Base-by-base conservation (phyloP, 345 rosid species). In the Syzygium aqueum region DNA sequence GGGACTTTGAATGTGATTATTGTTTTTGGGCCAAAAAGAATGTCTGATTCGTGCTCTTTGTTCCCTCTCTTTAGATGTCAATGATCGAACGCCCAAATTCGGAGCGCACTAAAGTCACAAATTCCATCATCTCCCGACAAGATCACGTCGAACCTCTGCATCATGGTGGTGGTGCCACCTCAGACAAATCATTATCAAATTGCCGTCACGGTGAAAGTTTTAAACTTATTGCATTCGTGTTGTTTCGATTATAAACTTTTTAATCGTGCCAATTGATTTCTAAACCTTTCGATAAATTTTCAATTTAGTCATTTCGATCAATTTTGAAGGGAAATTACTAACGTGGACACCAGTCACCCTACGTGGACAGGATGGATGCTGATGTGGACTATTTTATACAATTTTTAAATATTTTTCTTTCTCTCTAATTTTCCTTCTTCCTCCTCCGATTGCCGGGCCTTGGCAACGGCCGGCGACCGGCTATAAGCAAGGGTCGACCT, bases 211-310 rank as follows among this genome's bases (percentile, higher is more conserved):
- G 11, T 6, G 10, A 8, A 21, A 33, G 1, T 9, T 3, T 6
- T 19, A 33, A 10, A 19, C 6, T 73, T 73, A 73, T 9, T 21
- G 5, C 0, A 11, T 0, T 19, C 21, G 1, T 10, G 22, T 1
- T 3, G 2, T 16, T 30, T 30, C 2, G 1, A 0, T 30, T 0
- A 0, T 61, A 61, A 14, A 6, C 2, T 14, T n/a, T 61, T n/a
- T 5, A 3, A n/a, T n/a, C 1, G 3, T 61, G 9, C 6, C 3
- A 13, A 61, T 61, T 14, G 27, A 59, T 5, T 13, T n/a, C 0
- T n/a, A 61, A 61, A n/a, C 0, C 2, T n/a, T 14, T 27, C 2
- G 1, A 27, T 15, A 27, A 12, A 2, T 27, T 59, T 12, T 12
- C 12, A n/a, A 61, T 61, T 61, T 12, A n/a, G 22, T 67, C 23